Evolutionary conservation across 345 rosid species (phyloP).

Genomic region (Rhodamnia rubescens): DNA sequence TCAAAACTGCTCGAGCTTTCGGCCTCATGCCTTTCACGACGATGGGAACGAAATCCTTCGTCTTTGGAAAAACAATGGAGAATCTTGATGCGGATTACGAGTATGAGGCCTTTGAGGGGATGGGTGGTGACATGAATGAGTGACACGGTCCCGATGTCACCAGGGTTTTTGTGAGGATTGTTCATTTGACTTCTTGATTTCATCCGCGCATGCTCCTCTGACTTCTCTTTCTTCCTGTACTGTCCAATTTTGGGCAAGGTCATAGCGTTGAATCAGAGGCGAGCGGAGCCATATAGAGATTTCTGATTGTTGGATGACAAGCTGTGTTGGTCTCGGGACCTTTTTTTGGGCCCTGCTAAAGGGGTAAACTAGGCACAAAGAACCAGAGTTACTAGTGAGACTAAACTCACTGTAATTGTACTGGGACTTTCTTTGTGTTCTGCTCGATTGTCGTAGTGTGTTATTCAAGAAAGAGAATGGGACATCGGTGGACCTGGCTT

Average conservation of each 20-base stretch:
- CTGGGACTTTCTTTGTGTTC: not conserved
- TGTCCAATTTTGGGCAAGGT: not conserved
- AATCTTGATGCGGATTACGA: slow-evolving; percentile 37
- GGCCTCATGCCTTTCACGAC: slow-evolving; percentile 91
- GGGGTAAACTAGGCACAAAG: not conserved
- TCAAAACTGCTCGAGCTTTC: slow-evolving; percentile 86
- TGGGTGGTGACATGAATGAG: not conserved
- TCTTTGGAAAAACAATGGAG: slow-evolving; percentile 58
- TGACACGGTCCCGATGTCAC: not conserved
- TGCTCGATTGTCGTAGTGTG: not conserved
- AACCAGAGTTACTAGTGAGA: not conserved
- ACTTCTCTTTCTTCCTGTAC: not conserved
- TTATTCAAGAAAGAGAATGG: not conserved
- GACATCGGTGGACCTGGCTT: not conserved
- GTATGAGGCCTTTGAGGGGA: slow-evolving; percentile 19
- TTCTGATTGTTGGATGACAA: not conserved
- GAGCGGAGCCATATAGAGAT: not conserved
- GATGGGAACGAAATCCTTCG: slow-evolving; percentile 82
- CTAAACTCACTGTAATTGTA: not conserved
- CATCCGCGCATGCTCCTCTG: not conserved
- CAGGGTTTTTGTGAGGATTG: not conserved
- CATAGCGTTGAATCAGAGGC: not conserved
- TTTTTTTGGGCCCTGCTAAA: too few relatives aligned
- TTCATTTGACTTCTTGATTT: not conserved
- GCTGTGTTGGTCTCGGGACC: not conserved